Percentiles rank a stretch among this genome's conserved stretches.
phyloP scores from a whole-genome alignment of 2,329 filamentous ascomycete genomes.

The Ascochyta clinopodiicola region DNA sequence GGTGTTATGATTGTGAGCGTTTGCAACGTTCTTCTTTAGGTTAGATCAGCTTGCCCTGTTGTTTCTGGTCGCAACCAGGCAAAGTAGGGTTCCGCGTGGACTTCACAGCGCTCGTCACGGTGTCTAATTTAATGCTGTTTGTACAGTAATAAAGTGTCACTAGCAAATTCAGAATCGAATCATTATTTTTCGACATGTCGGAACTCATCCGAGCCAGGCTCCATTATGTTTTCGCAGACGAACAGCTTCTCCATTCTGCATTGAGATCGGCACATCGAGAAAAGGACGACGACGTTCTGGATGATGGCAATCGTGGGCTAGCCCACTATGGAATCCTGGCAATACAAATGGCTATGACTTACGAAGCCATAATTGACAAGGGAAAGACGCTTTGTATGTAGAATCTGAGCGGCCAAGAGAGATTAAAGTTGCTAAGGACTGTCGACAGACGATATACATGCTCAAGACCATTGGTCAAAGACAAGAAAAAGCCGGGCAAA shows the following conservation, averaged over 20 bases:
- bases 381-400: not conserved
- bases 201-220: not conserved
- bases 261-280: not conserved
- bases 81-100: no score
- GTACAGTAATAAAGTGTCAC: no score
- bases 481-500: constrained; percentile 1
- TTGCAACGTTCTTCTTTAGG: no score
- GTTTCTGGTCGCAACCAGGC: no score
- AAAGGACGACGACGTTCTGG: not conserved
- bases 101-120: no score
- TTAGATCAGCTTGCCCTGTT: no score
- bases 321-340: constrained; percentile 1
- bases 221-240: not conserved
- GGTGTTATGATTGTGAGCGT: no score
- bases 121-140: no score
- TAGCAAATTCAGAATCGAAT: no score
- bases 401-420: not conserved
- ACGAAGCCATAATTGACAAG: constrained; percentile 6
- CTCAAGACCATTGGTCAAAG: constrained; percentile 6
- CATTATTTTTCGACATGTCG: no score
- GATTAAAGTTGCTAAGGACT: not conserved
- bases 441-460: constrained; percentile 1
- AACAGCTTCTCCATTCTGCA: not conserved
- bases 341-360: constrained; percentile 4
- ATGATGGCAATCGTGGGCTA: constrained; percentile 8